Conservation (phyloP, 352 stramenopile species). For the Thalassiosira sp. region DNA sequence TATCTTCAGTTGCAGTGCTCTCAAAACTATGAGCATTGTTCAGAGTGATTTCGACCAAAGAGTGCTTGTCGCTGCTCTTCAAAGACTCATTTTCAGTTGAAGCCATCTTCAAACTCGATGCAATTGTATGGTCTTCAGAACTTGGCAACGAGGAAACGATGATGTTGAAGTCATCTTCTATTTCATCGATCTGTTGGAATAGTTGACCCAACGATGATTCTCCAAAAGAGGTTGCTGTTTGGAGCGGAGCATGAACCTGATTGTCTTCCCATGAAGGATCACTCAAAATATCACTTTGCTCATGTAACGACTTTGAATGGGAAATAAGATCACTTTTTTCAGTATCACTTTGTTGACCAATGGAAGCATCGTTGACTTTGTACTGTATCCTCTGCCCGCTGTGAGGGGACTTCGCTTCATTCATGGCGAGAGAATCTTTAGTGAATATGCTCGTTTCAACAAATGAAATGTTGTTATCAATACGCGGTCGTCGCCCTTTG, state of each 20-base stretch:
- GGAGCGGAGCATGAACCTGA: conserved; percentile 29
- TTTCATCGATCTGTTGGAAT: conserved; percentile 58
- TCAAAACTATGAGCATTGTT: conserved; percentile 42
- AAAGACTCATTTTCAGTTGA: conserved; percentile 26
- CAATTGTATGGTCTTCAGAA: conserved; percentile 25
- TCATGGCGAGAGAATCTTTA: background rate
- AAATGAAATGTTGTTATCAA: background rate
- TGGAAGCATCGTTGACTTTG: background rate
- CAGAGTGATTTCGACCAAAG: conserved; percentile 31
- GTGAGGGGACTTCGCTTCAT: background rate
- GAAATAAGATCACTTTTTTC: background rate
- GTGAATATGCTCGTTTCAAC: background rate
- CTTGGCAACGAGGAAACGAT: conserved; percentile 49
- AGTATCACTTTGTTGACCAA: background rate
- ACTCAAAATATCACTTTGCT: conserved; percentile 12
- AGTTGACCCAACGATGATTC: conserved; percentile 52
- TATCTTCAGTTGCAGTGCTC: conserved; percentile 42
- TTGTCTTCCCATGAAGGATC: conserved; percentile 41
- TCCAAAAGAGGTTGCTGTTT: conserved; percentile 33
- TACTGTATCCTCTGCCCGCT: background rate
- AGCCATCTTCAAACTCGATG: conserved; percentile 23
- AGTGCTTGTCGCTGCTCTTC: conserved; percentile 30
- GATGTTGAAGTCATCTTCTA: conserved; percentile 61
- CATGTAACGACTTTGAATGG: background rate
- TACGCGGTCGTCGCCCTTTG: conserved; percentile 4